These are phyloP conservation scores for Pythium chondricola DNA, from an alignment of 352 stramenopile genomes.

Conservation along the genomic window DNA sequence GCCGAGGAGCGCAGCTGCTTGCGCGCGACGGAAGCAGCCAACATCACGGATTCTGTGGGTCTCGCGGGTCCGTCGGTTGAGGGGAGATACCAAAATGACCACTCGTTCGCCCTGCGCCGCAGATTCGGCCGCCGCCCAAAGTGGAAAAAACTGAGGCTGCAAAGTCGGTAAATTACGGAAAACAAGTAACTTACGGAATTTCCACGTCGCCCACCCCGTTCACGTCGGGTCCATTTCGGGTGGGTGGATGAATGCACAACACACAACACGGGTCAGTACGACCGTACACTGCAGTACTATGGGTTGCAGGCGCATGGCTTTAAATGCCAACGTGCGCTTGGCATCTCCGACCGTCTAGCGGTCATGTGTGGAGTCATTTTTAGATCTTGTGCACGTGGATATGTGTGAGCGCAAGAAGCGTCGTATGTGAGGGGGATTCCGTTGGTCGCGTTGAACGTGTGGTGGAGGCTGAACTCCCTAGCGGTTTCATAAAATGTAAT, in stretches of 20 bases:
- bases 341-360: no score
- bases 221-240: background rate
- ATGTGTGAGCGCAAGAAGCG: no score
- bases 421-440: no score
- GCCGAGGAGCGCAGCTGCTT: slow-evolving; percentile 65
- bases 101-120: slow-evolving; percentile 24
- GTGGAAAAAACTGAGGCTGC: no score
- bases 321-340: no score
- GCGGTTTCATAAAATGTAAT: slow-evolving; percentile 15
- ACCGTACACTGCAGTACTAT: no score
- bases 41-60: slow-evolving; percentile 51
- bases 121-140: slow-evolving; percentile 1
- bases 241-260: background rate
- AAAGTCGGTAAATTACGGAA: background rate
- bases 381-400: no score
- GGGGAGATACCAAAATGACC: slow-evolving; percentile 83
- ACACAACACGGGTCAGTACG: background rate
- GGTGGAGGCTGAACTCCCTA: slow-evolving; percentile 9
- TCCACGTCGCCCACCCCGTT: background rate
- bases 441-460: background rate
- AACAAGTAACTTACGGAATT: background rate
- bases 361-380: no score
- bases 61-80: slow-evolving; percentile 15
- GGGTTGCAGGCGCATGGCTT: no score
- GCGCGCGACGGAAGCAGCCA: slow-evolving; percentile 48